Evolutionary conservation across 805 yeast species (phyloP).

Genomic region (Candida krabiensis): DNA sequence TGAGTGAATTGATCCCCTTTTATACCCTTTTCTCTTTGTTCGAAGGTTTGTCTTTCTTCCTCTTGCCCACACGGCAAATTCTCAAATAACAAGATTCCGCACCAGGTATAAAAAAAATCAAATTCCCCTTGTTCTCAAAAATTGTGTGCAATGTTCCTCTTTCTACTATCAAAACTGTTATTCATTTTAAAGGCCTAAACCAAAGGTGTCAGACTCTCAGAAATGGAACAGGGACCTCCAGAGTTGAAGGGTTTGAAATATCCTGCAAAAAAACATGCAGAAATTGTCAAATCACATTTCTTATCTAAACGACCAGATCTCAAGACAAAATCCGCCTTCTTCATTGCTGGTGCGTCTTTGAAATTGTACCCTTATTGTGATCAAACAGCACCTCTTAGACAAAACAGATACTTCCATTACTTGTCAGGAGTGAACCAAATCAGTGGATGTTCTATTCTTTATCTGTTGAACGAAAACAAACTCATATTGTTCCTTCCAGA

Average conservation of each 20-base stretch:
- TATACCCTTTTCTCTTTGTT: too few relatives aligned
- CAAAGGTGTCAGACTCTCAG: too few relatives aligned
- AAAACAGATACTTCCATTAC: conserved; percentile 87
- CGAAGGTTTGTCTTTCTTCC: too few relatives aligned
- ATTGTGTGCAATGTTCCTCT: too few relatives aligned
- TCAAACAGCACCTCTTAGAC: conserved; percentile 75
- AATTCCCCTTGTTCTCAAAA: too few relatives aligned
- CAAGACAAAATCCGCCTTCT: conserved; percentile 36
- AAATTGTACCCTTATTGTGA: conserved; percentile 76
- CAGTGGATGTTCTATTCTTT: conserved; percentile 73
- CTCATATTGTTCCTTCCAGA: conserved; percentile 78
- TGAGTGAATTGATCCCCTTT: too few relatives aligned
- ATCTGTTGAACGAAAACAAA: conserved; percentile 49
- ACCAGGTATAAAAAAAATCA: too few relatives aligned
- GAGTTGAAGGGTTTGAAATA: conserved; percentile 47
- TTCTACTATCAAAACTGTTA: too few relatives aligned
- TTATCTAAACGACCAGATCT: conserved; percentile 18
- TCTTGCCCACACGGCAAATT: too few relatives aligned
- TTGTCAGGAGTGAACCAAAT: conserved; percentile 74
- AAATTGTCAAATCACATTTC: conserved; percentile 42
- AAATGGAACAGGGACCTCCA: conserved; percentile 21
- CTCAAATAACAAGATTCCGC: too few relatives aligned
- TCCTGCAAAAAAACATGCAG: conserved; percentile 81
- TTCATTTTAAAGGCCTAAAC: too few relatives aligned
- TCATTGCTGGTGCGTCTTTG: conserved; percentile 59